Evolutionary conservation across 495 filamentous ascomycete species (phyloP).

Genomic region (Staphylotrichum tortipilum): DNA sequence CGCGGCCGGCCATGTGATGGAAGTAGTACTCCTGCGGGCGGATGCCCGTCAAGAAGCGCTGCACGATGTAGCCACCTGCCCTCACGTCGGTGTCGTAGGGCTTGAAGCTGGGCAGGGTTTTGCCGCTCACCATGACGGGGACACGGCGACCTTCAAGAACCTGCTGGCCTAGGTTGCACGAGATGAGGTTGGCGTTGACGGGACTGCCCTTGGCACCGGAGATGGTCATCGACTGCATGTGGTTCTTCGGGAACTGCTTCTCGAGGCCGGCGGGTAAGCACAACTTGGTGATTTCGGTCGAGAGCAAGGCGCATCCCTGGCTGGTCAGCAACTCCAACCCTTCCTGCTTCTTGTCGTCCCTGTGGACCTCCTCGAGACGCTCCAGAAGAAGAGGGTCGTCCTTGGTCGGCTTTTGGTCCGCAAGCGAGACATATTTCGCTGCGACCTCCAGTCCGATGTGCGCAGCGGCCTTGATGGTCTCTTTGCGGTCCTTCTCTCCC

Average conservation of each 20-base stretch:
- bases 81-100: constrained; percentile 82
- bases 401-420: constrained; percentile 46
- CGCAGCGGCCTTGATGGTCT: constrained; percentile 59
- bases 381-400: constrained; percentile 61
- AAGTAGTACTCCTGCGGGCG: constrained; percentile 98
- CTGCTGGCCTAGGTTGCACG: constrained; percentile 94
- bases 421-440: constrained; percentile 85
- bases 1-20: constrained; percentile 98
- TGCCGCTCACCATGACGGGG: constrained; percentile 95
- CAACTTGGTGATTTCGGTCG: constrained; percentile 63
- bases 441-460: constrained; percentile 76
- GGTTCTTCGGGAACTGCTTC: constrained; percentile 92
- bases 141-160: constrained; percentile 91
- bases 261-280: constrained; percentile 76
- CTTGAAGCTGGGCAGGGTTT: constrained; percentile 89
- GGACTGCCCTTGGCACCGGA: constrained; percentile 89
- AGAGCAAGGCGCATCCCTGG: constrained; percentile 57
- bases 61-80: constrained; percentile 88
- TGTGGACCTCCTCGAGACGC: constrained; percentile 79
- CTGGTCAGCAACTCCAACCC: constrained; percentile 83
- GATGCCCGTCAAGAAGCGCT: constrained; percentile 97
- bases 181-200: constrained; percentile 96
- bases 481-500: constrained; percentile 62
- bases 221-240: constrained; percentile 98
- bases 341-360: constrained; percentile 82